Evolutionary conservation across 495 filamentous ascomycete genomes (phyloP), one percentile per base, ranked within the genome.

Genomic region (Daldinia grandis): DNA sequence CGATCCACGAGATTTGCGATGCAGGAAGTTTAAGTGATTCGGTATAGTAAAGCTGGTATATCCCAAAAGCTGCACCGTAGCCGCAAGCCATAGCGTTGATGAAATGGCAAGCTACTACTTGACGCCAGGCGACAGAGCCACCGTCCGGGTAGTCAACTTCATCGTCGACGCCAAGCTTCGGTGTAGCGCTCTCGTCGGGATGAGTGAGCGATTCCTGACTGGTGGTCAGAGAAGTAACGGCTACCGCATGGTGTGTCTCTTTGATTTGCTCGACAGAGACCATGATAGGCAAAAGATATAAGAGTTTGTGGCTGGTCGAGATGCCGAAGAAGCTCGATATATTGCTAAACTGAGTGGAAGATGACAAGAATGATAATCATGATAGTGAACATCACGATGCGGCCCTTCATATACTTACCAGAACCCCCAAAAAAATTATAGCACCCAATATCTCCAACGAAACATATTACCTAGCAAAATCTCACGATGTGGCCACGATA

Each of bases 1-100:
- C 82, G 56, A 83, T 82, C 82, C 81, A 84, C 0, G 81, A 81
- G 21, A 84, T 75, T 31, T 81, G 76, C 3, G 79, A 63, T 7
- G 80, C 69, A 14, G 82, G 79, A 2, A 83, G 75, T 14, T 73
- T 60, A 37, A 84, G 75, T 0, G 79, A 79, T 68, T 82, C 76
- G n/a, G 75, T 70, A 68, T 84, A 84, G 74, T 83, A 77, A 8
- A 82, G 78, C 73, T 84, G 81, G 37, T 78, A 84, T 25, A 84
- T 78, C 24, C 81, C 82, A 55, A 83, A 84, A 2, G 79, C 73
- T 6, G 80, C 64, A 8, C 80, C 78, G 53, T 78, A 80, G 58
- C 82, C 82, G 76, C 81, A 81, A 6, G 79, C 73, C 66, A 83
- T 68, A 33, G 78, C 75, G 72, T 81, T 81, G 71, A 81, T 73